Percentiles rank a stretch among this genome's conserved stretches.
phyloP scores from a whole-genome alignment of 306 rosid genomes.

The Amphicarpaea edgeworthii region DNA sequence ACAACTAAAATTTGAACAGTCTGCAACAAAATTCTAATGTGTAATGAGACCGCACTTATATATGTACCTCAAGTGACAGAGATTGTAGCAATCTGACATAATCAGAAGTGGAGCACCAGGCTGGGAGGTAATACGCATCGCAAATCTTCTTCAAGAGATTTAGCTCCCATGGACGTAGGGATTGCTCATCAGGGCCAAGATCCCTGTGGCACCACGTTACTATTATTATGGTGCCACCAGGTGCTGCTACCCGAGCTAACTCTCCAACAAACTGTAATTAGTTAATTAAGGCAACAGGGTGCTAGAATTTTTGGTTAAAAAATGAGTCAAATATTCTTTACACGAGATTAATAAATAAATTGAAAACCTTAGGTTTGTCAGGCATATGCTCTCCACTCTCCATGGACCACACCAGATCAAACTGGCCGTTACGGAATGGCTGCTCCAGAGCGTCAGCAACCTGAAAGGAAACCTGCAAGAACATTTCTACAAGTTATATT shows the following conservation, averaged over 20 bases:
- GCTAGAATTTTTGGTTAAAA: background rate
- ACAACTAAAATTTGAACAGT: constrained; percentile 1
- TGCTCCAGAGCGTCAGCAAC: constrained; percentile 91
- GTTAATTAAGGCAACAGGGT: background rate
- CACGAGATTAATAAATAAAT: background rate
- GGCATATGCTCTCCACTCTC: constrained; percentile 99
- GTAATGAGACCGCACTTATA: no score
- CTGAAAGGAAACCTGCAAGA: constrained; percentile 76
- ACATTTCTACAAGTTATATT: no score
- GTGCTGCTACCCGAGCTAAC: constrained; percentile 91
- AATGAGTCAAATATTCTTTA: background rate
- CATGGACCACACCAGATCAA: constrained; percentile 96
- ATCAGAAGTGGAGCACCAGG: constrained; percentile 92
- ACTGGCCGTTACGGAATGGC: constrained; percentile 77
- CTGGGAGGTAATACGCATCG: constrained; percentile 83
- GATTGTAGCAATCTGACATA: constrained; percentile 71
- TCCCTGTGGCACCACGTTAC: constrained; percentile 98
- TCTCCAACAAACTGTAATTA: constrained; percentile 75
- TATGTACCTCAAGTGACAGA: constrained; percentile 59
- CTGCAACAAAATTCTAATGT: background rate
- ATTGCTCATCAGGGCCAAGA: constrained; percentile 67
- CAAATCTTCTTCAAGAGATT: constrained; percentile 78
- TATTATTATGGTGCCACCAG: constrained; percentile 78
- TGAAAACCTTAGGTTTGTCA: constrained; percentile 78
- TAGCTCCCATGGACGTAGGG: constrained; percentile 75